phyloP scores from a whole-genome alignment of 2,329 filamentous ascomycete species.

The Zymoseptoria crescenta region DNA sequence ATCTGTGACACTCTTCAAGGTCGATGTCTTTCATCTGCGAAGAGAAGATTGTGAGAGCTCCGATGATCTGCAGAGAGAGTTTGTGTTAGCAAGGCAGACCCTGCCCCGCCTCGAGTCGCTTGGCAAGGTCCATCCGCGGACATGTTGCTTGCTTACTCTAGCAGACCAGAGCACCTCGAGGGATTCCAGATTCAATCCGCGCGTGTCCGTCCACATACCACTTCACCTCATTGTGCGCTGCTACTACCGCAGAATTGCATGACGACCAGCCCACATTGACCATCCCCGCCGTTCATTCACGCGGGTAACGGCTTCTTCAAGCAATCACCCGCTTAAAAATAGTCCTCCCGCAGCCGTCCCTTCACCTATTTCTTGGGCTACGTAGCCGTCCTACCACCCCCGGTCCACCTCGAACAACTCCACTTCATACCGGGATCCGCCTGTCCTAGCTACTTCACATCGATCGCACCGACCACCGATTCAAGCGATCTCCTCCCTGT shows the following conservation, averaged over 20 bases:
- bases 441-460: neutral
- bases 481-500: neutral
- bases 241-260: neutral
- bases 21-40: too few relatives aligned
- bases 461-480: neutral
- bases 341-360: neutral
- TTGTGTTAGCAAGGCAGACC: neutral
- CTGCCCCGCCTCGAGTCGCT: neutral
- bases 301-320: neutral
- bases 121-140: neutral
- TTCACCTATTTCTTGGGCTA: neutral
- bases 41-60: neutral
- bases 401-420: neutral
- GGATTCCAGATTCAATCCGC: neutral
- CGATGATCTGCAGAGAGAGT: neutral
- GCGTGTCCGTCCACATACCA: neutral
- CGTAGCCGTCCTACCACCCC: neutral
- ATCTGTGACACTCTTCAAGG: too few relatives aligned
- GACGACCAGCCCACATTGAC: neutral
- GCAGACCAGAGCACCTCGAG: neutral
- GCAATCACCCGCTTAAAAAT: neutral
- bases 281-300: neutral
- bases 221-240: neutral
- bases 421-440: neutral
- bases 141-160: neutral